Base-by-base conservation (phyloP, 2,329 filamentous ascomycete species). In the Botrytis byssoidea region DNA sequence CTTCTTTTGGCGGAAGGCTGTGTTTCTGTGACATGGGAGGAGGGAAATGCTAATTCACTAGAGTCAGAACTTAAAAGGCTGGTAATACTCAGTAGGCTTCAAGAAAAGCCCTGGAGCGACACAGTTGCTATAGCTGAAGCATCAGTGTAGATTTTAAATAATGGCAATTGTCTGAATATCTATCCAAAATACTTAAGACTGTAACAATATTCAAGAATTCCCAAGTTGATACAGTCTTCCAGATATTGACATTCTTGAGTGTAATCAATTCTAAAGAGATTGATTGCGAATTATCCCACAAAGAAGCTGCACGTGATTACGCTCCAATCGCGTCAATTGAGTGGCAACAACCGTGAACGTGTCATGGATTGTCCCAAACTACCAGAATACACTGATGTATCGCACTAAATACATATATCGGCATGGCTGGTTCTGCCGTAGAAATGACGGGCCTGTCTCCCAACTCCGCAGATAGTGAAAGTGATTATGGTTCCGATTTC, bases 401-500 rank as follows among this genome's bases (percentile, higher is more conserved):
- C 73, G 59, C 70, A 61, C 40, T 42, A 42, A 37, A 66, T 71
- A 63, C 46, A 72, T 14, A 59, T 48, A 42, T 60, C 70, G 77
- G 76, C 74, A 79, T 79, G 78, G 76, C 75, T 65, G 78, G 75
- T 72, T 75, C 76, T 75, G 75, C 76, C 74, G 73, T 40, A 42
- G 46, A 67, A 48, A 69, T 57, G 29, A 25, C 44, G 60, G 6
- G 29, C 9, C 44, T 44, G 68, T 44, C 64, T 48, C 20, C 46
- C 65, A 25, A 32, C 46, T 70, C 37, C 75, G 79, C 65, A 72
- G 80, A 83, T 65, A 90, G 87, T 81, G 80, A 83, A 64, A 90
- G 87, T 81, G 88, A 91, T 76, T 91, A 91, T 85, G 90, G 88
- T 75, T 89, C 88, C 8, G 89, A 92, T 75, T 86, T 91, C 76